phyloP scores from a whole-genome alignment of 768 basidiomycete genomes.

The Lactifluus subvellereus region DNA sequence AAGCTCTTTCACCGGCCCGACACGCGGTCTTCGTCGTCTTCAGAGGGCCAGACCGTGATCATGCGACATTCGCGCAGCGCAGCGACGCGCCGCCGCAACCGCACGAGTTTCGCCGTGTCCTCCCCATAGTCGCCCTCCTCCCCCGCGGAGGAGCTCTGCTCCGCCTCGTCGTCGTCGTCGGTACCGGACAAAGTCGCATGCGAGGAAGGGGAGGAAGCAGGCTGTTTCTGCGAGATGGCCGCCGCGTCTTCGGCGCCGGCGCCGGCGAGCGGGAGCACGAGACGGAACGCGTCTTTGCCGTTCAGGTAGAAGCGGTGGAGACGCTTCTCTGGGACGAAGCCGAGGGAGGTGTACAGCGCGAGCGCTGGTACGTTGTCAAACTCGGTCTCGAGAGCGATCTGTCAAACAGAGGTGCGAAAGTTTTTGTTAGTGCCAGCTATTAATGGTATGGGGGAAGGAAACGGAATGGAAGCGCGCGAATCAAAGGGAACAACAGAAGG shows the following conservation, averaged over 20 bases:
- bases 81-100: constrained; percentile 19
- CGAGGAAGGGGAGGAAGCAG: neutral
- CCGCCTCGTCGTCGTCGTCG: neutral
- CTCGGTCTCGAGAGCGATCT: constrained; percentile 96
- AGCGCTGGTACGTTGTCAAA: constrained; percentile 87
- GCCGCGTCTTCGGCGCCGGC: neutral
- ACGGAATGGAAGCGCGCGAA: neutral
- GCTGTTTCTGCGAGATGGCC: neutral
- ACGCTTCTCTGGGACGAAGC: constrained; percentile 94
- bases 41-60: constrained; percentile 23
- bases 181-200: neutral
- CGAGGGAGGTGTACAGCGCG: constrained; percentile 83
- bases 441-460: neutral
- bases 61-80: constrained; percentile 20
- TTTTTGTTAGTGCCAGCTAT: neutral
- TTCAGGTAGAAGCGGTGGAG: constrained; percentile 95
- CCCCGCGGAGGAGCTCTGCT: neutral
- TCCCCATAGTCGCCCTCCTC: constrained; percentile 1
- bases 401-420: neutral
- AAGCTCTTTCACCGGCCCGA: constrained; percentile 20
- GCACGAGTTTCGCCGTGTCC: constrained; percentile 13
- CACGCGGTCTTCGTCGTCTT: constrained; percentile 20
- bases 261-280: constrained; percentile 56
- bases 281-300: constrained; percentile 90
- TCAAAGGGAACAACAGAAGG: constrained; percentile 22